Evolutionary conservation across 2,329 filamentous ascomycete genomes (phyloP), one percentile per base, ranked within the genome.

Genomic region (Fusarium beomiforme): DNA sequence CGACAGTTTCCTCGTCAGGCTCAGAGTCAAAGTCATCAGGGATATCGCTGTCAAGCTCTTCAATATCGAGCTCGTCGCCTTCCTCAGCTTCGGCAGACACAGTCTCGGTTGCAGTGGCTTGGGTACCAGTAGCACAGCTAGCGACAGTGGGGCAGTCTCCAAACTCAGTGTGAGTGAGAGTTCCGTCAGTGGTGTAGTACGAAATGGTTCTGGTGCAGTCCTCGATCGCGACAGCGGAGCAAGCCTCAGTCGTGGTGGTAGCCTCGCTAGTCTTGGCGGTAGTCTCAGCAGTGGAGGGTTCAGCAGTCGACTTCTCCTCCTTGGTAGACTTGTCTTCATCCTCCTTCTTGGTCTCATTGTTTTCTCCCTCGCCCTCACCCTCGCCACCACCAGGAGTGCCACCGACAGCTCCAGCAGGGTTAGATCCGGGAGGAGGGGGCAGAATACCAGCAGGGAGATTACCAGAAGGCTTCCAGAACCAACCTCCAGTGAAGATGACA

Each of bases 391-490:
- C 57, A 6, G 42, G 41, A 3, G 26, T 33, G 5, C 56, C 43
- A 2, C 59, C 23, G 7, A 26, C 42, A 1, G 42, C 43, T 10
- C 58, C 60, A 3, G 5, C 8, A 2, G 60, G 58, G 4, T 50
- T 50, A 0, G 39, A n/a, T 3, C 33, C 33, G 14, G 46, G 33
- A 24, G 60, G 60, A 13, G 60, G 58, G 0, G 60, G 60, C 1
- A 63, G 19, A 1, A 29, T 46, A 11, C 60, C 58, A 8, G 23
- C 57, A 0, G 57, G 60, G 2, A 62, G 44, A 16, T 62, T 64
- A 8, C 57, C 60, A n/a, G 57, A 64, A 0, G 60, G 60, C 24
- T 63, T 63, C 60, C 60, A 63, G 31, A 62, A 63, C 60, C 60
- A 63, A 17, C 60, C 60, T 31, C 60, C 60, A 9, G 60, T 56